Evolutionary conservation across 192 early-diverging fungal genomes (phyloP).

Genomic region (Linnemannia exigua): DNA sequence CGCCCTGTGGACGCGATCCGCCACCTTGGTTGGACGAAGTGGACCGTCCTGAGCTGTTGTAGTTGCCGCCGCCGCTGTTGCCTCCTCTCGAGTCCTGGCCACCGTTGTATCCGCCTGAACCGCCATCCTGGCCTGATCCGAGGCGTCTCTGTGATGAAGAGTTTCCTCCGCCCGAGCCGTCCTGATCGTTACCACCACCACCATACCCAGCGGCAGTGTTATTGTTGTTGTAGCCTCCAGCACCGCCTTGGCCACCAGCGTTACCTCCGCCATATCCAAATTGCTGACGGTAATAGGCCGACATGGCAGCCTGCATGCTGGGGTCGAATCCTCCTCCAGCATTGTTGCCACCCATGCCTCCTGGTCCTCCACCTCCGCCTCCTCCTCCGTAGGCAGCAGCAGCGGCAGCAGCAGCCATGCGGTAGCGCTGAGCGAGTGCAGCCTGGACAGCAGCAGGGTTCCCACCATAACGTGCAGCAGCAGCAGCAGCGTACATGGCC

Average conservation of each 20-base stretch:
- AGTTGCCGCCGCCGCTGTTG: slow-evolving; percentile 13
- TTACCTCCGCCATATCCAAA: slow-evolving; percentile 43
- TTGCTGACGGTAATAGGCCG: slow-evolving; percentile 42
- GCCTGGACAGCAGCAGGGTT: slow-evolving; percentile 51
- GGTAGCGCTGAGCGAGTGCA: slow-evolving; percentile 45
- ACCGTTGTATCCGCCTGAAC: slow-evolving; percentile 32
- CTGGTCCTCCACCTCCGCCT: slow-evolving; percentile 8
- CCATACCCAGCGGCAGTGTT: slow-evolving; percentile 21
- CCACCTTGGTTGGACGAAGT: slow-evolving; percentile 7
- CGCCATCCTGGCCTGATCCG: slow-evolving; percentile 14
- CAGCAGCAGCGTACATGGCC: slow-evolving; percentile 49
- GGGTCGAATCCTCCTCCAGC: slow-evolving; percentile 43
- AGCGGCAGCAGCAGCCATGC: slow-evolving; percentile 46
- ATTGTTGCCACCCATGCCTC: slow-evolving; percentile 16
- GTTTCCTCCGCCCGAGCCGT: slow-evolving; percentile 19
- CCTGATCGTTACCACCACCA: slow-evolving; percentile 31
- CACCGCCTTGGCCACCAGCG: neutral
- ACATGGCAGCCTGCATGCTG: slow-evolving; percentile 24
- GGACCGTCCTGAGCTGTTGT: slow-evolving; percentile 16
- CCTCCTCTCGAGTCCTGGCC: slow-evolving; percentile 33
- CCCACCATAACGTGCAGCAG: slow-evolving; percentile 46
- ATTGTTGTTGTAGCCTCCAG: slow-evolving; percentile 19
- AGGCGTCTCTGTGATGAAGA: slow-evolving; percentile 39
- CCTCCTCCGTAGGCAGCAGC: slow-evolving; percentile 31
- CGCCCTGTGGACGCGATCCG: slow-evolving; percentile 17